Evolutionary conservation across 176 grass and related monocot species (phyloP).

Genomic region (Paspalum vaginatum): DNA sequence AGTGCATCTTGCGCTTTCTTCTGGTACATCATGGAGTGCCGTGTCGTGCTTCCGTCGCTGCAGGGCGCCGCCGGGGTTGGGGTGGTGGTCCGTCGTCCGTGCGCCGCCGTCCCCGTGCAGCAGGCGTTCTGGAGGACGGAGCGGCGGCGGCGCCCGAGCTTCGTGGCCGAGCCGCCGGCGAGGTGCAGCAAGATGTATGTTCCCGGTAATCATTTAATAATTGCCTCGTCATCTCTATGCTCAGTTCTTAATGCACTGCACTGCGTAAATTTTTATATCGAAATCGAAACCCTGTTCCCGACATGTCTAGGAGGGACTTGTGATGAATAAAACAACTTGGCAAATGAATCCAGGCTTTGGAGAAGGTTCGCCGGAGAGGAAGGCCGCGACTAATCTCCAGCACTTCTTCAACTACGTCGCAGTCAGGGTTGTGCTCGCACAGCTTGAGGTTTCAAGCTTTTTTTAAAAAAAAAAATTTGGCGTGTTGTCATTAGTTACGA

Average conservation of each 20-base stretch:
- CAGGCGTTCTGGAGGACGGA: neutral
- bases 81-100: neutral
- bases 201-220: conserved; percentile 58
- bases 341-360: conserved; percentile 54
- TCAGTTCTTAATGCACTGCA: too few relatives aligned
- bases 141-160: neutral
- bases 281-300: too few relatives aligned
- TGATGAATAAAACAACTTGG: too few relatives aligned
- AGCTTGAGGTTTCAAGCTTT: conserved; percentile 61
- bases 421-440: conserved; percentile 74
- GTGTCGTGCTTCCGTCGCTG: neutral
- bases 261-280: too few relatives aligned
- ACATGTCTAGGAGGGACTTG: too few relatives aligned
- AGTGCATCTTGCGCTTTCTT: too few relatives aligned
- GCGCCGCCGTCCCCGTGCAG: neutral
- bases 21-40: conserved; percentile 18
- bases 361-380: conserved; percentile 76
- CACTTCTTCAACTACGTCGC: conserved; percentile 91
- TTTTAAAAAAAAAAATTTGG: too few relatives aligned
- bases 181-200: conserved; percentile 77
- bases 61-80: neutral
- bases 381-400: conserved; percentile 68
- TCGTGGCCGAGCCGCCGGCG: conserved; percentile 5
- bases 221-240: too few relatives aligned
- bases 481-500: too few relatives aligned